Conservation (phyloP, 1,284 basidiomycete species). For the Athelia psychrophila region DNA sequence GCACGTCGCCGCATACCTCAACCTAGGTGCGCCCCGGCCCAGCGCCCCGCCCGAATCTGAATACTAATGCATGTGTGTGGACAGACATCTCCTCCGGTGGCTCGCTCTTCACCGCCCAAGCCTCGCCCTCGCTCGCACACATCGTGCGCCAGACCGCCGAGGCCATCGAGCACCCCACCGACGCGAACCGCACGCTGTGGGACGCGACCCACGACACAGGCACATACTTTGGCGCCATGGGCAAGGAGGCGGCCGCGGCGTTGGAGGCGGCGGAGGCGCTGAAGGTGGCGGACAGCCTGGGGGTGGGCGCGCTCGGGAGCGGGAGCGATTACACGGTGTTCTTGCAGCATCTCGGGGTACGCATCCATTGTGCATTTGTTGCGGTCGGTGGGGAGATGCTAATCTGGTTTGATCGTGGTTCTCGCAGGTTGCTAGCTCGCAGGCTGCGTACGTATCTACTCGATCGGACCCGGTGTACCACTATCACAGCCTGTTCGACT, state of each 20-base stretch:
- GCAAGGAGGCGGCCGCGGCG: slow-evolving; percentile 25
- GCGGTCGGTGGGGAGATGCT: not conserved
- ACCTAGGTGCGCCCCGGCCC: slow-evolving; percentile 52
- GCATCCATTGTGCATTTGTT: not conserved
- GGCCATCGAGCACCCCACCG: slow-evolving; percentile 65
- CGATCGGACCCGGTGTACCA: slow-evolving; percentile 66
- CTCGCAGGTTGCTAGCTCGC: slow-evolving; percentile 45
- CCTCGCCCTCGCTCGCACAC: slow-evolving; percentile 78
- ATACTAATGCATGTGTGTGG: too few species aligned
- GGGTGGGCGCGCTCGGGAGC: slow-evolving; percentile 44
- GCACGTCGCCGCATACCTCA: slow-evolving; percentile 86
- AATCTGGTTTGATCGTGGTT: too few species aligned
- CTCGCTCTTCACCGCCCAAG: slow-evolving; percentile 51
- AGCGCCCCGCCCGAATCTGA: not conserved
- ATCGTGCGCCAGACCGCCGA: slow-evolving; percentile 68
- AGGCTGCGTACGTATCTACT: slow-evolving; percentile 49
- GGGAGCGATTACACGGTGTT: slow-evolving; percentile 80
- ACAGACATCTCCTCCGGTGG: slow-evolving; percentile 38
- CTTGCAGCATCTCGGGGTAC: slow-evolving; percentile 45
- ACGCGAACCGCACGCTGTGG: slow-evolving; percentile 39
- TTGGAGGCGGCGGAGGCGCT: slow-evolving; percentile 20
- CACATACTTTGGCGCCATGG: slow-evolving; percentile 31
- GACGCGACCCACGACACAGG: slow-evolving; percentile 46
- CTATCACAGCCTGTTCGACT: slow-evolving; percentile 78
- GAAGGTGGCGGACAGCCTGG: slow-evolving; percentile 20